phyloP scores from a whole-genome alignment of 2,329 filamentous ascomycete species.

The Xylaria sp. region DNA sequence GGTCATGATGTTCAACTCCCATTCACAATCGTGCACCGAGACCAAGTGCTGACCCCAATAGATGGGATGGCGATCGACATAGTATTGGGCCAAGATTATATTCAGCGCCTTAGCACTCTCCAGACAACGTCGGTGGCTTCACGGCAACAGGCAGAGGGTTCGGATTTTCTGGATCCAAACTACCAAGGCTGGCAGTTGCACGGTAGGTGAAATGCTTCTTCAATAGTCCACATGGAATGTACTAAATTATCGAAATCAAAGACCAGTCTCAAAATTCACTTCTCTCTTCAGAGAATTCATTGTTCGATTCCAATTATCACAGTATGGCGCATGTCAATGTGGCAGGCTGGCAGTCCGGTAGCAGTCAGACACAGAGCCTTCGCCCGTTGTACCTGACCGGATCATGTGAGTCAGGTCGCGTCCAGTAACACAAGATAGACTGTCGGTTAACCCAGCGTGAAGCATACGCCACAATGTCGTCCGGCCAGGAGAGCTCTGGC shows the following conservation, averaged over 20 bases:
- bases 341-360: neutral
- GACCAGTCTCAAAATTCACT: neutral
- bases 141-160: neutral
- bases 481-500: neutral
- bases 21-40: neutral
- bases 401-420: neutral
- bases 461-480: neutral
- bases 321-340: neutral
- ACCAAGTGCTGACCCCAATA: too few species aligned
- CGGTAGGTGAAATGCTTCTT: slow-evolving; percentile 1
- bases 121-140: neutral
- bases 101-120: fast-evolving
- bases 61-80: neutral
- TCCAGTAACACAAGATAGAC: too few species aligned
- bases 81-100: slow-evolving; percentile 10
- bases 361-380: neutral
- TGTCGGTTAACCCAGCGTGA: neutral
- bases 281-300: neutral
- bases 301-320: neutral
- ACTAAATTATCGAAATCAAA: neutral
- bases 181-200: neutral
- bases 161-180: neutral
- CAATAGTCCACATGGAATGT: neutral
- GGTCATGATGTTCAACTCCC: neutral
- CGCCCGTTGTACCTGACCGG: neutral